Evolutionary conservation across 148 eudicot species (phyloP).

Genomic region (Oxyria digyna): DNA sequence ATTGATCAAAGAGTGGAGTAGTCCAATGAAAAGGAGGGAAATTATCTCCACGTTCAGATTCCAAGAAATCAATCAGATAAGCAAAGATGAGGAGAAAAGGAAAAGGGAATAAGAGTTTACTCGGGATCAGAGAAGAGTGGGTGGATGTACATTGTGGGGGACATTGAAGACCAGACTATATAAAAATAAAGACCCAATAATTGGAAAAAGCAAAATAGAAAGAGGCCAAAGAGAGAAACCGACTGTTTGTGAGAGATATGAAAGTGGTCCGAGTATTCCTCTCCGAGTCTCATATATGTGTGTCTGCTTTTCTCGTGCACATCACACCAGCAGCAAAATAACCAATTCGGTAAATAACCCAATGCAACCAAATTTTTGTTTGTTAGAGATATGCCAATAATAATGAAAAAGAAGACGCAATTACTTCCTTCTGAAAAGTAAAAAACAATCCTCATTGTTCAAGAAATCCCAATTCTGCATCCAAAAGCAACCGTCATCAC

Average conservation of each 20-base stretch:
- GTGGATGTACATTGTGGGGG: constrained; percentile 10
- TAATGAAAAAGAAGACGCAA: neutral
- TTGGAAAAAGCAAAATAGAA: constrained; percentile 6
- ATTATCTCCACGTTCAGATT: constrained; percentile 8
- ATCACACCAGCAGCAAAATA: neutral
- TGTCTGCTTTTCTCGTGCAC: neutral
- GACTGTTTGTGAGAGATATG: neutral
- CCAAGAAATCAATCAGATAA: constrained; percentile 9
- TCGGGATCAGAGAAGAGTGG: constrained; percentile 12
- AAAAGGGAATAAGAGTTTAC: constrained; percentile 7
- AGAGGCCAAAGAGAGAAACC: neutral
- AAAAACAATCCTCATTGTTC: constrained; percentile 8
- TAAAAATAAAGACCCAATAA: constrained; percentile 10
- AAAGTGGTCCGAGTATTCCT: constrained; percentile 12
- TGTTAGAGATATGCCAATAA: neutral
- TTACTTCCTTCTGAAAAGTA: constrained; percentile 3
- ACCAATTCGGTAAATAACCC: too few species aligned
- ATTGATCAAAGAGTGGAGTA: constrained; percentile 1
- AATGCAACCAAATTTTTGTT: neutral
- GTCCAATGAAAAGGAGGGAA: constrained; percentile 4
- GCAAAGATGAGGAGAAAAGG: constrained; percentile 7
- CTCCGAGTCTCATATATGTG: constrained; percentile 2
- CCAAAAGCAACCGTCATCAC: constrained; percentile 9
- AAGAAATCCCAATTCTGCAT: constrained; percentile 8
- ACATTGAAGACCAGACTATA: constrained; percentile 1